These are phyloP conservation scores for Myriosclerotinia curreyana DNA, from an alignment of 2,329 filamentous ascomycete genomes.

Conservation along the genomic window DNA sequence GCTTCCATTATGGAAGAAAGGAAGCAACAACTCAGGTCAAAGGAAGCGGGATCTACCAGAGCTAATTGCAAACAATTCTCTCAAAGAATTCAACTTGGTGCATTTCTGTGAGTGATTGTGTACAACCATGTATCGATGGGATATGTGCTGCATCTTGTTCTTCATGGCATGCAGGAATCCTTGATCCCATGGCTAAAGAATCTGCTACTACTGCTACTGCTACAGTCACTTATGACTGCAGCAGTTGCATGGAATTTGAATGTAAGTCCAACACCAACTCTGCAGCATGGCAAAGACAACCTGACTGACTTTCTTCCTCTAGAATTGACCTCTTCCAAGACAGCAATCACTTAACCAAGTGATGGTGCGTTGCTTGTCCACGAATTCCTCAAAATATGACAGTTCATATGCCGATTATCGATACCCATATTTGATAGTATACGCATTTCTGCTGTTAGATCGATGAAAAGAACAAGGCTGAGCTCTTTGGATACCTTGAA, in stretches of 20 bases:
- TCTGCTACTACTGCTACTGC: background rate
- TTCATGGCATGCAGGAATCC: background rate
- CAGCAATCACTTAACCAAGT: too few relatives aligned
- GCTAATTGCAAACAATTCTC: background rate
- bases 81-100: background rate
- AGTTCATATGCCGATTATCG: too few relatives aligned
- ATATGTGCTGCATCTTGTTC: background rate
- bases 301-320: too few relatives aligned
- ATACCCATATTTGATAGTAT: too few relatives aligned
- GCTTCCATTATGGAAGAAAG: background rate
- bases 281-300: too few relatives aligned
- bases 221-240: background rate
- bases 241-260: background rate
- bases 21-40: background rate
- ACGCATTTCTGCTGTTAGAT: too few relatives aligned
- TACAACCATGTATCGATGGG: background rate
- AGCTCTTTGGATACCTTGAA: too few relatives aligned
- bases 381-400: too few relatives aligned
- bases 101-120: background rate
- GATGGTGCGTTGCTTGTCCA: too few relatives aligned
- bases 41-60: background rate
- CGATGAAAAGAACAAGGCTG: too few relatives aligned
- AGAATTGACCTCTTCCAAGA: too few relatives aligned
- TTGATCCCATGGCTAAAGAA: background rate
- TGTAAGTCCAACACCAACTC: background rate